Conservation (phyloP, 192 early-diverging fungal species). For the Umbelopsis ramanniana region DNA sequence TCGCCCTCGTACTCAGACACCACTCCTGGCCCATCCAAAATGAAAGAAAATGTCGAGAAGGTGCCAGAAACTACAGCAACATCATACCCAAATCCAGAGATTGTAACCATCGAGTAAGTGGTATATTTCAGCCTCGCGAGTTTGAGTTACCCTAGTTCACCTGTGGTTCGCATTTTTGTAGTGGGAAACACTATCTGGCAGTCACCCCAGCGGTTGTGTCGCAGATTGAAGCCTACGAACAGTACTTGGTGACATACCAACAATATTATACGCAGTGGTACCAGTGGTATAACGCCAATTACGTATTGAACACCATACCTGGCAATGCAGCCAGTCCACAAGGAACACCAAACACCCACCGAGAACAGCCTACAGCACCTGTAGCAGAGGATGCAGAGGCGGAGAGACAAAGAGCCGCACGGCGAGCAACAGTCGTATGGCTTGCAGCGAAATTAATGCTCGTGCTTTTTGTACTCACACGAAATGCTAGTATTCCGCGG, state of each 20-base stretch:
- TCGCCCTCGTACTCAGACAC: neutral
- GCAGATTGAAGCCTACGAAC: constrained; percentile 8
- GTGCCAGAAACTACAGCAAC: too few species aligned
- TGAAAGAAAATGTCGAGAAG: neutral
- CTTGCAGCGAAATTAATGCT: constrained; percentile 64
- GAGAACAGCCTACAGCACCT: neutral
- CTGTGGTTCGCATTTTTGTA: neutral
- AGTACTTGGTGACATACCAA: constrained; percentile 2
- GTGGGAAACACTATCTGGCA: constrained; percentile 12
- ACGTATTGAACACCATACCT: neutral
- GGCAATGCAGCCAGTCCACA: neutral
- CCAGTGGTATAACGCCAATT: constrained; percentile 6
- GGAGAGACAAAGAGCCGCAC: constrained; percentile 1
- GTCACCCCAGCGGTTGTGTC: neutral
- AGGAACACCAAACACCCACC: neutral
- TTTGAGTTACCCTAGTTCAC: neutral
- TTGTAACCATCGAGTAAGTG: constrained; percentile 8
- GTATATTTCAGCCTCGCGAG: too few species aligned
- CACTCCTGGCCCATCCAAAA: neutral
- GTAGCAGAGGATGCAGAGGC: neutral
- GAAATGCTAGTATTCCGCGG: constrained; percentile 61
- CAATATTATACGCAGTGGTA: constrained; percentile 15
- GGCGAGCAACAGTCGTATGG: constrained; percentile 56
- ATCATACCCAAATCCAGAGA: neutral
- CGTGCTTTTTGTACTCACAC: constrained; percentile 61